Percentiles rank a stretch among this genome's conserved stretches.
Conservation (phyloP, 257 asterid genomes). For the Ophiorrhiza pumila region DNA sequence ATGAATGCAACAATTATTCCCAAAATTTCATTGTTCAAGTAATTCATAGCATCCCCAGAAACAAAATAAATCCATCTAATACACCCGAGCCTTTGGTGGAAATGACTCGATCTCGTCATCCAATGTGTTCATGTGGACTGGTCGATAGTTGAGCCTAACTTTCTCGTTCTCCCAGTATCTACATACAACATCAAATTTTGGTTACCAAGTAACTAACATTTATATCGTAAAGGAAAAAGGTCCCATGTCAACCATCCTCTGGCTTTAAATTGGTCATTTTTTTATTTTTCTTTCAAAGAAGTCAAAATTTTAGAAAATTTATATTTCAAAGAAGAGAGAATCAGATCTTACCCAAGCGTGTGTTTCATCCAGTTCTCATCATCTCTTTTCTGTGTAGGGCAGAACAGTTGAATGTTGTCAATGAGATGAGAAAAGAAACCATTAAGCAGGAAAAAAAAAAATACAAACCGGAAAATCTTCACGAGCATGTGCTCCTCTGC, state of each 20-base stretch:
- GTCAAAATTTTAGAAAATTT: background rate
- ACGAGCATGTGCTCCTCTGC: conserved; percentile 99
- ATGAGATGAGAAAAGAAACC: conserved; percentile 6
- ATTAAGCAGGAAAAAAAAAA: background rate
- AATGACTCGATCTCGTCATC: conserved; percentile 79
- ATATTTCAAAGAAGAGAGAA: background rate
- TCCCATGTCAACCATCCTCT: background rate
- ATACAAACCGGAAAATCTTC: conserved; percentile 88
- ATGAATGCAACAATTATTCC: conserved; percentile 41
- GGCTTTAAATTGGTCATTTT: background rate
- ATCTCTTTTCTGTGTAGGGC: conserved; percentile 72
- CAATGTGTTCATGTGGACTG: conserved; percentile 83
- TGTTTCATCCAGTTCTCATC: conserved; percentile 95
- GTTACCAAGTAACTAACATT: background rate
- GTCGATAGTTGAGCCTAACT: conserved; percentile 70
- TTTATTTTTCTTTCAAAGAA: background rate
- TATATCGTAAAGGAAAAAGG: too few species aligned
- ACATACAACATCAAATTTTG: conserved; percentile 21
- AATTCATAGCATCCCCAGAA: conserved; percentile 25
- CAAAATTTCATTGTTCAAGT: conserved; percentile 25
- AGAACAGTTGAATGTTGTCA: conserved; percentile 20
- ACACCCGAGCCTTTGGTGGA: conserved; percentile 92
- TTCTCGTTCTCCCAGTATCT: conserved; percentile 85
- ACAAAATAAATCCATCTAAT: conserved; percentile 31
- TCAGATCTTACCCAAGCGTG: conserved; percentile 68